phyloP scores from a whole-genome alignment of 2,329 filamentous ascomycete genomes.

The Pestalotiopsis sp. region DNA sequence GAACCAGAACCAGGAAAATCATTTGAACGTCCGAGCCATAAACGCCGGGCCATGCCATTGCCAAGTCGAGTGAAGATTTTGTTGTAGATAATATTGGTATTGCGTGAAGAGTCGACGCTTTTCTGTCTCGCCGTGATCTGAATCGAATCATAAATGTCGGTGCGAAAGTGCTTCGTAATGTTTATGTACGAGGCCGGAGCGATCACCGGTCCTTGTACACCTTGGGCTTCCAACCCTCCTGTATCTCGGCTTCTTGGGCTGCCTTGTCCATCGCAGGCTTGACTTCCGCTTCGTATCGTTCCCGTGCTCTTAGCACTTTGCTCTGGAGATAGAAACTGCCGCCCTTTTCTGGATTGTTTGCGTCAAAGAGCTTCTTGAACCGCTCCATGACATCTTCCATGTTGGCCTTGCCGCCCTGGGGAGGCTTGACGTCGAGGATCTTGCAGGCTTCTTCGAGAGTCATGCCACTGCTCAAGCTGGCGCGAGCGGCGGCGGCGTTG shows the following conservation, averaged over 20 bases:
- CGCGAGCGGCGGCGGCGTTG: conserved; percentile 37
- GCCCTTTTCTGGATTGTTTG: conserved; percentile 92
- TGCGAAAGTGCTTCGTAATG: neutral
- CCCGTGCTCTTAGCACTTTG: conserved; percentile 88
- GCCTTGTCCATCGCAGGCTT: conserved; percentile 70
- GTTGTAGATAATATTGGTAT: conserved; percentile 18
- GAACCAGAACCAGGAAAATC: conserved; percentile 7
- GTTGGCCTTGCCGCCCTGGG: conserved; percentile 74
- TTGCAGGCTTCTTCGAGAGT: conserved; percentile 96
- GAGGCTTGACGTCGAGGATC: conserved; percentile 93
- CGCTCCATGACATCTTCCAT: conserved; percentile 78
- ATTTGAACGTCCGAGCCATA: conserved; percentile 14
- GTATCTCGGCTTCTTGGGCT: conserved; percentile 74
- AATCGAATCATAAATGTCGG: conserved; percentile 17
- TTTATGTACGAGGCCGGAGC: neutral
- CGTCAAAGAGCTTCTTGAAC: conserved; percentile 94
- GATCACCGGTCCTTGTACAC: conserved; percentile 81
- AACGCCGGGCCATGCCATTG: conserved; percentile 54
- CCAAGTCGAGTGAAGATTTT: conserved; percentile 55
- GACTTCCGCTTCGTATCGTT: conserved; percentile 88
- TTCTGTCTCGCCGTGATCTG: neutral
- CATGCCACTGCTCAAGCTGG: conserved; percentile 66
- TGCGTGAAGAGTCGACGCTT: neutral
- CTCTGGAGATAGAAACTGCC: conserved; percentile 98
- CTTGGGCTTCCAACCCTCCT: conserved; percentile 92